phyloP scores from a whole-genome alignment of 495 filamentous ascomycete genomes.

The Zalerion maritima region DNA sequence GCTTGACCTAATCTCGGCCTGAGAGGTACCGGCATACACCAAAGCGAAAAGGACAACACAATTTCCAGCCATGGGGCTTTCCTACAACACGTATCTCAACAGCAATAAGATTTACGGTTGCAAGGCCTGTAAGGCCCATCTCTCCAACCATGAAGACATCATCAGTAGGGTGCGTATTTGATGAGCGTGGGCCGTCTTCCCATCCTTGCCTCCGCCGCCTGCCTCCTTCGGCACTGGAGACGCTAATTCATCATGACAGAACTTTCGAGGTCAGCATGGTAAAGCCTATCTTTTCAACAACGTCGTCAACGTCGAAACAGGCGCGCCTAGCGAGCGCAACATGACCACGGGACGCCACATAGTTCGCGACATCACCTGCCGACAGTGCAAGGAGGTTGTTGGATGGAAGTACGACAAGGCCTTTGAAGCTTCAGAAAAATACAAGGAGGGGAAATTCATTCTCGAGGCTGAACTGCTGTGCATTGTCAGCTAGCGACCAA shows the following conservation, averaged over 20 bases:
- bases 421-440: constrained; percentile 81
- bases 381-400: constrained; percentile 79
- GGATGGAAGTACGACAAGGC: constrained; percentile 99
- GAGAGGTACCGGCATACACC: constrained; percentile 4
- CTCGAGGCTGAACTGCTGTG: constrained; percentile 86
- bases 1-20: too few relatives aligned
- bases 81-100: constrained; percentile 92
- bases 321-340: constrained; percentile 76
- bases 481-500: constrained; percentile 44
- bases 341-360: constrained; percentile 98
- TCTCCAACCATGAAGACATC: constrained; percentile 89
- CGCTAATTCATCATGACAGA: constrained; percentile 36
- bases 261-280: constrained; percentile 95
- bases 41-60: too few relatives aligned
- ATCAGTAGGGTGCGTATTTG: constrained; percentile 79
- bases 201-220: constrained; percentile 3
- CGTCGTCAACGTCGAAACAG: constrained; percentile 77
- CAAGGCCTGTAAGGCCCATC: constrained; percentile 89
- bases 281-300: constrained; percentile 94
- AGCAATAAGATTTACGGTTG: constrained; percentile 86
- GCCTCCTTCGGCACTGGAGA: neutral
- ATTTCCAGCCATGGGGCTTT: constrained; percentile 82
- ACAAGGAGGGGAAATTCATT: constrained; percentile 98
- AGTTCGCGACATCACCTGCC: constrained; percentile 81
- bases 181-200: constrained; percentile 3